Evolutionary conservation across 1,139 yeast genomes (phyloP).

Genomic region (Blastobotrys elegans): DNA sequence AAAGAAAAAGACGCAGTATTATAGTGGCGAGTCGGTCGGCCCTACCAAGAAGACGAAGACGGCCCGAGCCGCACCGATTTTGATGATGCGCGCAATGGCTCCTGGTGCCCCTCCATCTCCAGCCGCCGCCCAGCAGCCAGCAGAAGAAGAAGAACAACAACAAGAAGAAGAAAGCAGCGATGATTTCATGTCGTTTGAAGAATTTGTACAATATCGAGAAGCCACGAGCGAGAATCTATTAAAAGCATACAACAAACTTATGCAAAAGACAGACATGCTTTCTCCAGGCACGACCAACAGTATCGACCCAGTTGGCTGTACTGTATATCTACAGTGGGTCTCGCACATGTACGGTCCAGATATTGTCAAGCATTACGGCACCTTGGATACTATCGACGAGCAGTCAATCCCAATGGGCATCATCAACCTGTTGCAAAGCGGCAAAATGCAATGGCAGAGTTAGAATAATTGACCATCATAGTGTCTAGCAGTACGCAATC

Average conservation of each 20-base stretch:
- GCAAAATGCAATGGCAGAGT: slow-evolving; percentile 13
- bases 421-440: slow-evolving; percentile 5
- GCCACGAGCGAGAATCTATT: slow-evolving; percentile 9
- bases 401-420: slow-evolving; percentile 12
- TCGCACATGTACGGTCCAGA: slow-evolving; percentile 13
- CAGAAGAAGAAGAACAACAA: background rate
- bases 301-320: background rate
- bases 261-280: background rate
- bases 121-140: background rate
- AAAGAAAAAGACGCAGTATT: slow-evolving; percentile 3
- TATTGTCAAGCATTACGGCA: slow-evolving; percentile 13
- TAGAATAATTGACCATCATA: slow-evolving; percentile 2
- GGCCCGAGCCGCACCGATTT: background rate
- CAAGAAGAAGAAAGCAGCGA: background rate
- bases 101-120: background rate
- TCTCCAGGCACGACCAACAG: background rate
- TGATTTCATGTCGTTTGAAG: slow-evolving; percentile 11
- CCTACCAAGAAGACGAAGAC: background rate
- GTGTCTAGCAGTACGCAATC: background rate
- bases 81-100: background rate
- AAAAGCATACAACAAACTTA: slow-evolving; percentile 10
- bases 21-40: background rate
- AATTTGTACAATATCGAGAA: slow-evolving; percentile 8
- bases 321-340: slow-evolving; percentile 8
- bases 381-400: slow-evolving; percentile 4